Base-by-base conservation (phyloP, 257 asterid genomes). In the Nicotiana sylvestris region DNA sequence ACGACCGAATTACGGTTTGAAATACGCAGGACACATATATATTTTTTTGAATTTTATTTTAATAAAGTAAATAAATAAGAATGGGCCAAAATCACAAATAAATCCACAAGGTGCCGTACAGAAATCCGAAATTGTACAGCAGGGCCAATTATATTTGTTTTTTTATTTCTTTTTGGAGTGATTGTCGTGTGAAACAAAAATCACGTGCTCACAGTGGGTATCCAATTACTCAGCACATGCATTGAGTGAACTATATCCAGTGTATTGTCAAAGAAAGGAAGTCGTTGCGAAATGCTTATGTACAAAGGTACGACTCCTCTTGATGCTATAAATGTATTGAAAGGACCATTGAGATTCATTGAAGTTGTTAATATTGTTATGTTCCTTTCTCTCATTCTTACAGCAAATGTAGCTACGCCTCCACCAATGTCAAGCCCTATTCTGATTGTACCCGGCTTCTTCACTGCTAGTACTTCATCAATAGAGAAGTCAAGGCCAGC, bases 351-450 rank as follows among this genome's bases (percentile, higher is more conserved):
- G 32, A 92, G 83, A 35, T 92, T 92, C 93, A 94, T 87, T 21
- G 95, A 88, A 1, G 88, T 91, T 60, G 98, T 94, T 17, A 91
- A 39, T 1, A 93, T 88, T 18, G 94, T 92, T 9, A 91, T 76
- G 83, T 90, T 89, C 29, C 89, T 87, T 27, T 91, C 91, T 84
- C 87, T 91, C 98, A 91, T 92, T 67, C 97, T 85, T 35, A 89
- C 97, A 1, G 98, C 95, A 81, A 91, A 93, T 30, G 95, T 93
- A 25, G 91, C 97, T 84, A 85, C 91, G 1, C 97, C 98, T 7
- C 97, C 97, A 13, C 98, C 98, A 29, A 93, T 90, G 83, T 92
- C 97, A 11, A 92, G 92, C 9, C 97, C 97, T 10, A 90, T 89
- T 66, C 94, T 85, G 13, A 91, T 69, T 9, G 91, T 81, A 1